A percentile compares a stretch with the other conserved stretches of the same genome.
Conservation (phyloP, 1,139 yeast species). For the Hanseniaspora uvarum region DNA sequence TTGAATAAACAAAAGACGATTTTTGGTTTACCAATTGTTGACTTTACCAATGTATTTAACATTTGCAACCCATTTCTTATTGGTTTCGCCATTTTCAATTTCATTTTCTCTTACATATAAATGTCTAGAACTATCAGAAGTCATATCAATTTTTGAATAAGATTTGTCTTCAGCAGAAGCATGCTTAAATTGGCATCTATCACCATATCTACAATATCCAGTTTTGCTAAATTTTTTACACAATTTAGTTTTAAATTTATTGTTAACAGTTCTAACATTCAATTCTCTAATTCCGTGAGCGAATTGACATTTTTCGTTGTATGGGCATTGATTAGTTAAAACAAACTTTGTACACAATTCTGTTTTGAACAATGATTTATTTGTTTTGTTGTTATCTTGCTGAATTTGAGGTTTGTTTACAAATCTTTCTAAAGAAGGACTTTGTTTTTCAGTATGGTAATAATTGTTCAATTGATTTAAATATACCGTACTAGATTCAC, state of each 20-base stretch:
- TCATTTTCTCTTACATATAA: conserved; percentile 7
- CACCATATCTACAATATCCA: conserved; percentile 81
- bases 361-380: conserved; percentile 74
- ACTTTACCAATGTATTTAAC: conserved; percentile 16
- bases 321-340: conserved; percentile 69
- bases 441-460: neutral
- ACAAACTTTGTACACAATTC: conserved; percentile 76
- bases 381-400: conserved; percentile 31
- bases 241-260: conserved; percentile 74
- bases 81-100: neutral
- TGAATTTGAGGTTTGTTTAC: neutral
- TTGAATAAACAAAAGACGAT: neutral
- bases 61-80: conserved; percentile 12
- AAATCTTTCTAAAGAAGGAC: neutral
- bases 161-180: conserved; percentile 34
- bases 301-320: conserved; percentile 85
- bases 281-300: conserved; percentile 81
- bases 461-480: neutral
- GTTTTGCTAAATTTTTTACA: conserved; percentile 79
- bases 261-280: conserved; percentile 61
- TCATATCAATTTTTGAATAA: neutral
- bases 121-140: conserved; percentile 11
- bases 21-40: conserved; percentile 8
- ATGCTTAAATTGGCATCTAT: conserved; percentile 85
- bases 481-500: neutral